These are phyloP conservation scores for Penicillium griseofulvum DNA, from an alignment of 2,329 filamentous ascomycete genomes.

Conservation along the genomic window DNA sequence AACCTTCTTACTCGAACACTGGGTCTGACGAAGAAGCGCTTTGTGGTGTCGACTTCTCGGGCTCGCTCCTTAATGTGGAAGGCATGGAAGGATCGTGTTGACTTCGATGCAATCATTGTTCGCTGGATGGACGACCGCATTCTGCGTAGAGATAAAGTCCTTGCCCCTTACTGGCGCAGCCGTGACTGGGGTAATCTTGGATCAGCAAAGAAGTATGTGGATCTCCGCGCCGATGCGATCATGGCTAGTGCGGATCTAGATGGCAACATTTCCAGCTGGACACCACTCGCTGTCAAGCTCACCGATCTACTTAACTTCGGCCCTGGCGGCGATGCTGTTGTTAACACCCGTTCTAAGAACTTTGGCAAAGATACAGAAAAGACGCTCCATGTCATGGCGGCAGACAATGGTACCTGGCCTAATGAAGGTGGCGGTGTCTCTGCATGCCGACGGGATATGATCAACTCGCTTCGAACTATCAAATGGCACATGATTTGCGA, in stretches of 20 bases:
- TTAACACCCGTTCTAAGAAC: slow-evolving; percentile 50
- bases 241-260: slow-evolving; percentile 54
- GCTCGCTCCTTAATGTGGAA: slow-evolving; percentile 53
- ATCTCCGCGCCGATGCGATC: slow-evolving; percentile 48
- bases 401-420: slow-evolving; percentile 54
- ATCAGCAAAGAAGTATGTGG: slow-evolving; percentile 46
- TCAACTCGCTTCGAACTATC: slow-evolving; percentile 54
- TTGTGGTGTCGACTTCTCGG: slow-evolving; percentile 47
- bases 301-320: slow-evolving; percentile 54
- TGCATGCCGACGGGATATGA: slow-evolving; percentile 55
- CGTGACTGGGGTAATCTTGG: slow-evolving; percentile 46
- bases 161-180: slow-evolving; percentile 47
- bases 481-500: slow-evolving; percentile 57
- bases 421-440: slow-evolving; percentile 56
- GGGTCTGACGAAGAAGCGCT: slow-evolving; percentile 35
- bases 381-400: slow-evolving; percentile 52
- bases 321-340: slow-evolving; percentile 53
- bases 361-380: slow-evolving; percentile 50
- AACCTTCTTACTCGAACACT: slow-evolving; percentile 34
- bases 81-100: slow-evolving; percentile 47
- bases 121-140: slow-evolving; percentile 53
- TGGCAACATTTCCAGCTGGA: slow-evolving; percentile 53
- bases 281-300: slow-evolving; percentile 51
- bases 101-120: slow-evolving; percentile 50
- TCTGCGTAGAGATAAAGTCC: slow-evolving; percentile 47